These are phyloP conservation scores for Hygrocybe coccinea DNA, from an alignment of 768 basidiomycete genomes.

Conservation along the genomic window DNA sequence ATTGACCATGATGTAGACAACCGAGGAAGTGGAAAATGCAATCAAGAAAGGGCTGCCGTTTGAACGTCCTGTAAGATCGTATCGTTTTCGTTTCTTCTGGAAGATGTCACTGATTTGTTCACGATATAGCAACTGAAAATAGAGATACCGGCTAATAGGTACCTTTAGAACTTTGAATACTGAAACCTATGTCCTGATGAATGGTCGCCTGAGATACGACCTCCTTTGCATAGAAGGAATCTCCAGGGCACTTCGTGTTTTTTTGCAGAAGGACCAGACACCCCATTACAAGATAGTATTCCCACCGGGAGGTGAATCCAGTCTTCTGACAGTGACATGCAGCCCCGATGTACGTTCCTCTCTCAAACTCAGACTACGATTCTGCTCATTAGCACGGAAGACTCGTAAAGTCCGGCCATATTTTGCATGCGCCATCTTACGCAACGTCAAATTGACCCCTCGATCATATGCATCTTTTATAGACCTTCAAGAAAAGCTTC, in stretches of 20 bases:
- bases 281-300: conserved; percentile 72
- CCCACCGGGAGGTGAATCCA: conserved; percentile 61
- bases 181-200: background rate
- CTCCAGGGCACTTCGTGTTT: conserved; percentile 76
- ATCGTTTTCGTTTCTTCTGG: background rate
- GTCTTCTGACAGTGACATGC: conserved; percentile 63
- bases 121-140: conserved; percentile 86
- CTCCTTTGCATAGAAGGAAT: conserved; percentile 96
- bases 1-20: conserved; percentile 54
- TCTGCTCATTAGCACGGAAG: conserved; percentile 33
- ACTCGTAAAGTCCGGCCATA: conserved; percentile 80
- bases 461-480: conserved; percentile 94
- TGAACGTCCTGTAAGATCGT: conserved; percentile 65
- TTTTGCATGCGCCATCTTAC: conserved; percentile 87
- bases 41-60: conserved; percentile 80
- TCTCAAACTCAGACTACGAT: background rate
- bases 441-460: conserved; percentile 84
- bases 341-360: conserved; percentile 59
- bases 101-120: background rate
- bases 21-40: conserved; percentile 76
- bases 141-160: conserved; percentile 98
- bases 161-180: conserved; percentile 2
- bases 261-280: conserved; percentile 63
- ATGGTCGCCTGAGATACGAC: conserved; percentile 68
- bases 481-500: conserved; percentile 98